Percentiles rank a stretch among this genome's conserved stretches.
Evolutionary conservation across 495 filamentous ascomycete species (phyloP).

Genomic region (Monascus purpureus): DNA sequence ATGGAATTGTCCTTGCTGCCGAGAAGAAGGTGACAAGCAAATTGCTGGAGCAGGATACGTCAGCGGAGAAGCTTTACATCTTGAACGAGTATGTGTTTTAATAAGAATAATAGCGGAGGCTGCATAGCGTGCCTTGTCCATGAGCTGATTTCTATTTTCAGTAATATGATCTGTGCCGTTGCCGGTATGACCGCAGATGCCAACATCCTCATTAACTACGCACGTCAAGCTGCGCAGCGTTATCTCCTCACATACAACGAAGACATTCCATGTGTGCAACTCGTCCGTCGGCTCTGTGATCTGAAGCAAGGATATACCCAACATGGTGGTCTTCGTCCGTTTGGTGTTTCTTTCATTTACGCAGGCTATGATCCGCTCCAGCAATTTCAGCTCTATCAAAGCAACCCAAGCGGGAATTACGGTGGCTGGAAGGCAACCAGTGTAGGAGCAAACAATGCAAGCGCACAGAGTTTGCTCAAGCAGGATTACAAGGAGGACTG

Average conservation of each 20-base stretch:
- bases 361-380: slow-evolving; percentile 90
- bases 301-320: slow-evolving; percentile 99
- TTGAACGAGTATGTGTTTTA: slow-evolving; percentile 70
- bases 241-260: slow-evolving; percentile 99
- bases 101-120: neutral
- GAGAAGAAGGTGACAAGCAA: slow-evolving; percentile 99
- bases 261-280: slow-evolving; percentile 98
- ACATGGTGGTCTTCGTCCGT: slow-evolving; percentile 92
- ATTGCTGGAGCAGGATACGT: slow-evolving; percentile 97
- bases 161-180: slow-evolving; percentile 99
- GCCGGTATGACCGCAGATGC: slow-evolving; percentile 98
- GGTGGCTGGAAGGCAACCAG: slow-evolving; percentile 98
- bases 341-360: slow-evolving; percentile 99
- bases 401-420: slow-evolving; percentile 99
- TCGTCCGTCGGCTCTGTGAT: slow-evolving; percentile 92
- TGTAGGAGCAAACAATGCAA: slow-evolving; percentile 94
- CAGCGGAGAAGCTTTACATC: slow-evolving; percentile 98
- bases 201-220: slow-evolving; percentile 99
- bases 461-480: slow-evolving; percentile 93
- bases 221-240: slow-evolving; percentile 86
- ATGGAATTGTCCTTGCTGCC: slow-evolving; percentile 97
- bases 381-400: slow-evolving; percentile 98
- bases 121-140: neutral
- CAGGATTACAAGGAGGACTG: slow-evolving; percentile 99
- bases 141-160: slow-evolving; percentile 18